Base-by-base conservation (phyloP, 768 basidiomycete species). In the Mycena crocata region DNA sequence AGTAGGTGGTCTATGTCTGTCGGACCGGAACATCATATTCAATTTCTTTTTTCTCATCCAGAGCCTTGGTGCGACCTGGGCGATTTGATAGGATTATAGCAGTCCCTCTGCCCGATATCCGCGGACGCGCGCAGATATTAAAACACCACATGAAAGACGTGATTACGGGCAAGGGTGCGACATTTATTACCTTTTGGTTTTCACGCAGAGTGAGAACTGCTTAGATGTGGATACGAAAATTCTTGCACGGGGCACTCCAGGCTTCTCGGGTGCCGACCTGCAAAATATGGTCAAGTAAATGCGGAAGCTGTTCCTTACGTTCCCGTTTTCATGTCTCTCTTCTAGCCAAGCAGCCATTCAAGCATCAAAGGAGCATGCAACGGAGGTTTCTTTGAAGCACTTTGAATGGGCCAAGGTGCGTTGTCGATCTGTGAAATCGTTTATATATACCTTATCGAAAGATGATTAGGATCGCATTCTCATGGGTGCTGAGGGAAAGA, bases 361-460 rank as follows among this genome's bases (percentile, higher is more conserved):
- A 77, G 98, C 98, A 13, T 90, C 95, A 15, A 90, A 93, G 73
- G 94, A 98, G 71, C 89, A 86, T 10, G 91, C 88, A 45, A 85
- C 82, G 51, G 85, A 88, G 66, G 95, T 99, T 8, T 80, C 79
- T 26, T 77, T 93, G 65, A 89, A 85, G 68, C 96, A 99, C 77
- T 93, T 99, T 76, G 97, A 99, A 82, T 99, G 98, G 98, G 98
- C 98, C 15, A 98, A 94, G 85, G 95, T 93, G 66, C 57, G 65
- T 44, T 60, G 35, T 42, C 21, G 45, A 48, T 61, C 15, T 48
- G 12, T 66, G 30, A 21, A 28, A 24, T 58, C 30, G 34, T 45
- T 12, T 54, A 10, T 30, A 19, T 31, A 12, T 46, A 42, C 17
- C 23, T 39, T 57, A 65, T 56, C 37, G 8, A 74, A 61, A n/a